Evolutionary conservation across 164 flowering plant species (phyloP).

Genomic region (Buxus sempervirens): DNA sequence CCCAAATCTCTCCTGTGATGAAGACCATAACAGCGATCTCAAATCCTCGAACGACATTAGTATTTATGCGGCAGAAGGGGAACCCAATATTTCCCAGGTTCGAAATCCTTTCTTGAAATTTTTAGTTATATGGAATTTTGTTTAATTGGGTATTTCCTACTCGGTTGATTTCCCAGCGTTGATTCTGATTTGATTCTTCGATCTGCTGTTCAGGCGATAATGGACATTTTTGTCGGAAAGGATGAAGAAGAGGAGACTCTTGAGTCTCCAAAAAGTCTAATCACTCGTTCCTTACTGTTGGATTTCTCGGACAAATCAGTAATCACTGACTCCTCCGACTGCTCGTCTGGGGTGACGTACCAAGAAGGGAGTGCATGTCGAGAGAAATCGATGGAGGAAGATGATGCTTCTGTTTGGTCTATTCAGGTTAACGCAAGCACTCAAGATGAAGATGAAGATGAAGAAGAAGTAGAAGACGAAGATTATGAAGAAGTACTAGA

Average conservation of each 20-base stretch:
- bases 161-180: not conserved
- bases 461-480: too few relatives aligned
- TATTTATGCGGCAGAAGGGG: conserved; percentile 16
- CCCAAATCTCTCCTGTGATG: conserved; percentile 21
- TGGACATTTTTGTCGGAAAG: conserved; percentile 18
- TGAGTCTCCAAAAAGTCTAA: conserved; percentile 33
- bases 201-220: conserved; percentile 8
- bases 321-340: conserved; percentile 35
- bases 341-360: conserved; percentile 42
- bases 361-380: conserved; percentile 14
- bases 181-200: not conserved
- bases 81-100: conserved; percentile 39
- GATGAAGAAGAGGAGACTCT: conserved; percentile 22
- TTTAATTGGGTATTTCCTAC: conserved; percentile 3
- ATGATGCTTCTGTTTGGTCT: conserved; percentile 64
- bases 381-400: conserved; percentile 42
- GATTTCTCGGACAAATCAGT: conserved; percentile 76
- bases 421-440: conserved; percentile 69
- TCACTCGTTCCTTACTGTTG: conserved; percentile 51
- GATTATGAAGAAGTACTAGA: conserved; percentile 27
- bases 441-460: conserved; percentile 45
- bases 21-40: not conserved
- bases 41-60: not conserved
- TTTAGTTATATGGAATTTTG: not conserved
- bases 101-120: not conserved